A percentile compares a stretch with the other conserved stretches of the same genome.
phyloP scores from a whole-genome alignment of 305 asterid species.

The Fraxinus sp. region DNA sequence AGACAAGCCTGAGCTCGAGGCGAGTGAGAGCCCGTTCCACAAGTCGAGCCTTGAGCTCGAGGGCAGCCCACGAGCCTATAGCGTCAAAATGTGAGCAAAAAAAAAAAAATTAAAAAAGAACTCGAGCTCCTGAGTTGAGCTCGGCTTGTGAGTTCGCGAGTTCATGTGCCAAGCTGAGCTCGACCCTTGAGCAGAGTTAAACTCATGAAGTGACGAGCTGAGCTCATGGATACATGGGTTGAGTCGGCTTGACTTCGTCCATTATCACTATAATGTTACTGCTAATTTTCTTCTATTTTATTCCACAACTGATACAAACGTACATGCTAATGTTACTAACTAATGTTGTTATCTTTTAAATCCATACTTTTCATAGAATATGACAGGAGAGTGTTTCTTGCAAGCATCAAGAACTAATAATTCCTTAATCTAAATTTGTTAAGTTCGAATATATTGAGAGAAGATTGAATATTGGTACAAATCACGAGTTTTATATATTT shows the following conservation, averaged over 20 bases:
- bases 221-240: background rate
- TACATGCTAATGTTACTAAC: background rate
- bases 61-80: no score
- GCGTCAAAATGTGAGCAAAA: background rate
- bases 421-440: background rate
- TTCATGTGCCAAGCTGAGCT: background rate
- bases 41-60: background rate
- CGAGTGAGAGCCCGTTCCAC: background rate
- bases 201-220: background rate
- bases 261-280: background rate
- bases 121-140: background rate
- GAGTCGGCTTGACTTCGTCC: background rate
- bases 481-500: background rate
- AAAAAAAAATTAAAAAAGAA: no score
- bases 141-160: background rate
- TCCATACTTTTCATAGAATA: background rate
- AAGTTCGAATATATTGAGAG: background rate
- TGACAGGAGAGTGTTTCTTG: background rate
- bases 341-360: background rate
- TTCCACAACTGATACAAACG: background rate
- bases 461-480: background rate
- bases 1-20: background rate
- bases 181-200: background rate
- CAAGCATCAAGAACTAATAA: background rate
- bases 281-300: background rate